Percentiles rank a stretch among this genome's conserved stretches.
Evolutionary conservation across 352 stramenopile species (phyloP).

Genomic region (Pythium aristosporum): DNA sequence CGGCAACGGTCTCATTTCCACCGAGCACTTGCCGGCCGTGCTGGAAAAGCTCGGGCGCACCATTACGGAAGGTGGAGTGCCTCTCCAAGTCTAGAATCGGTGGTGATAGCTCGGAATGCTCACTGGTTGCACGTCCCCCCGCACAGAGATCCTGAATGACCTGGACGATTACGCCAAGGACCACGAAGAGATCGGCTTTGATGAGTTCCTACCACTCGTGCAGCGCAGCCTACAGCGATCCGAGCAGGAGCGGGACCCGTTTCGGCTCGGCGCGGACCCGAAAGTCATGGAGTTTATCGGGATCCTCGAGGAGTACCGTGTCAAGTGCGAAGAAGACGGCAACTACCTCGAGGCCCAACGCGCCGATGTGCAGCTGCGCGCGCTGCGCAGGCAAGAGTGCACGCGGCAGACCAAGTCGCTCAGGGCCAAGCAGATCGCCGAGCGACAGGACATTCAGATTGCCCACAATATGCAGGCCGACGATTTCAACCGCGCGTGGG

Average conservation of each 20-base stretch:
- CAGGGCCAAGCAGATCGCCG: conserved; percentile 86
- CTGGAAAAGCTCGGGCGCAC: conserved; percentile 71
- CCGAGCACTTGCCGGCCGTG: conserved; percentile 67
- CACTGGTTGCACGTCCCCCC: neutral
- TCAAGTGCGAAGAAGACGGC: conserved; percentile 93
- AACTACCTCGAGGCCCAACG: conserved; percentile 93
- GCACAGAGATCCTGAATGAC: conserved; percentile 64
- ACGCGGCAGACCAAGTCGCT: conserved; percentile 91
- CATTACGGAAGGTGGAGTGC: conserved; percentile 57
- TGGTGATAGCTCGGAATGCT: neutral
- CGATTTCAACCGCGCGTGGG: conserved; percentile 94
- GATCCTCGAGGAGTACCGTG: conserved; percentile 92
- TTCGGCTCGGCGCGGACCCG: conserved; percentile 71
- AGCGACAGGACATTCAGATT: conserved; percentile 94
- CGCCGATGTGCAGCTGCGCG: conserved; percentile 85
- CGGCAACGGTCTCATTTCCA: conserved; percentile 56
- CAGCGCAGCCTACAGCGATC: conserved; percentile 41
- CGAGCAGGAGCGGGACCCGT: conserved; percentile 44
- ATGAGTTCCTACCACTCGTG: conserved; percentile 66
- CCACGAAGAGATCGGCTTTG: conserved; percentile 53
- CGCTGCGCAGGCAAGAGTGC: conserved; percentile 90
- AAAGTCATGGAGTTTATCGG: conserved; percentile 94
- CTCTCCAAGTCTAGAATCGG: neutral
- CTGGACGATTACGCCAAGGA: conserved; percentile 59
- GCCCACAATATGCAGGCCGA: conserved; percentile 95